Evolutionary conservation across 345 rosid genomes (phyloP).

Genomic region (Erodium maritimum): DNA sequence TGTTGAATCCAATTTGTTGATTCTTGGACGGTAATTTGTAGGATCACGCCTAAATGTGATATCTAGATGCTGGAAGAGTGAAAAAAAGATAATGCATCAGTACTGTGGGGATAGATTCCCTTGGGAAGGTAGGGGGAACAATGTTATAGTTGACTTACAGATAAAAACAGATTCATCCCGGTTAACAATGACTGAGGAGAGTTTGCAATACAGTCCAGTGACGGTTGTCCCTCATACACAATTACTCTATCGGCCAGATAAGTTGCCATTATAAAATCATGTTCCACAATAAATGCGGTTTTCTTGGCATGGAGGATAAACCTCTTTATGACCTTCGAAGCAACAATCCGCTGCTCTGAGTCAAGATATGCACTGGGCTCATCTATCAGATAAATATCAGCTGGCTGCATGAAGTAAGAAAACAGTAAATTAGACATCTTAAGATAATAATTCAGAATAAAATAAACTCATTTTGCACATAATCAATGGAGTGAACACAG

Average conservation of each 20-base stretch:
- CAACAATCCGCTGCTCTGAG: slow-evolving; percentile 98
- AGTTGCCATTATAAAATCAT: slow-evolving; percentile 95
- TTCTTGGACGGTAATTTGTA: slow-evolving; percentile 84
- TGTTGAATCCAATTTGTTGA: slow-evolving; percentile 85
- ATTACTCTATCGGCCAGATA: slow-evolving; percentile 92
- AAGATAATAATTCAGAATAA: background rate
- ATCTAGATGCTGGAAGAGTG: slow-evolving; percentile 62
- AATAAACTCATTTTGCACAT: background rate
- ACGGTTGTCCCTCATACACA: slow-evolving; percentile 85
- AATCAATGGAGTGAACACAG: background rate
- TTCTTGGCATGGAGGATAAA: slow-evolving; percentile 97
- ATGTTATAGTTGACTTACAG: slow-evolving; percentile 34
- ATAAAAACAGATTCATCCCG: slow-evolving; percentile 96
- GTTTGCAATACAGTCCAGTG: slow-evolving; percentile 84
- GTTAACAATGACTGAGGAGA: slow-evolving; percentile 88
- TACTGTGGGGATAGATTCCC: background rate
- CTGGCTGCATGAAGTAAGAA: slow-evolving; percentile 49
- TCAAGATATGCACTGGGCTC: slow-evolving; percentile 99
- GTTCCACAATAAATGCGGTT: slow-evolving; percentile 98
- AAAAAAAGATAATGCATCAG: background rate
- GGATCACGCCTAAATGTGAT: slow-evolving; percentile 95
- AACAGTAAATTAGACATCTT: background rate
- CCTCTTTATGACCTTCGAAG: slow-evolving; percentile 95
- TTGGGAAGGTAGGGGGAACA: background rate
- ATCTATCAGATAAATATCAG: slow-evolving; percentile 93